A percentile compares a stretch with the other conserved stretches of the same genome.
Conservation (phyloP, 192 early-diverging fungal species). For the Dimargaris xerosporica region DNA sequence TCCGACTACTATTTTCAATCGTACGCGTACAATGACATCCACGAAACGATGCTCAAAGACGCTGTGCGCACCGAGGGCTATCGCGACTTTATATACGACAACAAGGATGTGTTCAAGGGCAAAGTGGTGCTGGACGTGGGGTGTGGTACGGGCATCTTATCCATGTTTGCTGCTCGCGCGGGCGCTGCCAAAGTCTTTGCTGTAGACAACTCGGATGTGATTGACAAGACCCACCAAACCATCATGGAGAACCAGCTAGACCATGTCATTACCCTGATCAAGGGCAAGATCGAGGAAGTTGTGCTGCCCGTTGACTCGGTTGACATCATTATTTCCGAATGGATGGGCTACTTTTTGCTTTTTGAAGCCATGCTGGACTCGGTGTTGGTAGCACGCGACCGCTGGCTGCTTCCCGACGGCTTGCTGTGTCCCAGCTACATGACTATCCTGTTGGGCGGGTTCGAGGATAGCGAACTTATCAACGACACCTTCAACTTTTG, state of each 20-base stretch:
- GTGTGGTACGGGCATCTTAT: conserved; percentile 81
- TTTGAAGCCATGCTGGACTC: conserved; percentile 99
- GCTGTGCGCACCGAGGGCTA: conserved; percentile 63
- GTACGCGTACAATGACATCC: conserved; percentile 42
- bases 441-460: conserved; percentile 74
- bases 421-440: conserved; percentile 81
- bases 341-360: conserved; percentile 99
- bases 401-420: conserved; percentile 77
- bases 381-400: conserved; percentile 91
- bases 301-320: conserved; percentile 83
- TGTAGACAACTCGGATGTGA: conserved; percentile 77
- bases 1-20: conserved; percentile 45
- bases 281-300: conserved; percentile 98
- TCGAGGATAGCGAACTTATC: conserved; percentile 92
- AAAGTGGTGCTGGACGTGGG: conserved; percentile 81
- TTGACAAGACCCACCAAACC: conserved; percentile 64
- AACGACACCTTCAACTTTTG: conserved; percentile 84
- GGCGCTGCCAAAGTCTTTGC: conserved; percentile 60
- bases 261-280: conserved; percentile 50
- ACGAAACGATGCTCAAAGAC: conserved; percentile 81
- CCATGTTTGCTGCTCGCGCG: conserved; percentile 80
- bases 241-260: conserved; percentile 57
- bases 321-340: conserved; percentile 99
- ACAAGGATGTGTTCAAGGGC: conserved; percentile 69
- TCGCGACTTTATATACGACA: conserved; percentile 67